Conservation (phyloP, 352 stramenopile species). For the Phytophthora tentaculata region DNA sequence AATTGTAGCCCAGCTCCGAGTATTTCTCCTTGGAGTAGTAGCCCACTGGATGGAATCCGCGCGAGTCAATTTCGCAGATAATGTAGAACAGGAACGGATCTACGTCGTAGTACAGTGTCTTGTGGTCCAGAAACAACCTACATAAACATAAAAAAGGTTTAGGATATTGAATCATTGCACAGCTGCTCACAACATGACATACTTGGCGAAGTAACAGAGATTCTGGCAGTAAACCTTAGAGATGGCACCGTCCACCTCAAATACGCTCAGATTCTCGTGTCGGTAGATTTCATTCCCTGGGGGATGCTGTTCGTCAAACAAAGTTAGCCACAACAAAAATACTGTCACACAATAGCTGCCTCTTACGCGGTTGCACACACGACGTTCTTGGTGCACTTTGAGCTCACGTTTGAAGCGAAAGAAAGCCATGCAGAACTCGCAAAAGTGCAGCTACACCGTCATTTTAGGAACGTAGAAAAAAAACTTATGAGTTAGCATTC, state of each 20-base stretch:
- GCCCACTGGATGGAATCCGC: conserved; percentile 94
- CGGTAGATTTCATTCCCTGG: conserved; percentile 94
- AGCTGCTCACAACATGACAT: conserved; percentile 19
- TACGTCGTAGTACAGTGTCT: conserved; percentile 99
- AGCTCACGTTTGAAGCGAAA: conserved; percentile 83
- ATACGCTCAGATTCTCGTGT: conserved; percentile 95
- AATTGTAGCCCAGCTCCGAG: conserved; percentile 98
- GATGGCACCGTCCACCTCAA: conserved; percentile 96
- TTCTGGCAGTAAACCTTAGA: conserved; percentile 99
- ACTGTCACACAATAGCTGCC: not conserved
- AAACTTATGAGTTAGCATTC: not conserved
- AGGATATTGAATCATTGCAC: not conserved
- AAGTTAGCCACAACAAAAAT: not conserved
- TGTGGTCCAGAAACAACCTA: conserved; percentile 98
- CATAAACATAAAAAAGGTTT: conserved; percentile 3
- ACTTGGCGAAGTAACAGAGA: conserved; percentile 98
- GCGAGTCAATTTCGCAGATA: conserved; percentile 94
- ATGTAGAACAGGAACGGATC: conserved; percentile 99
- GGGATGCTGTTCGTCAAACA: conserved; percentile 52
- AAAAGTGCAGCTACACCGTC: conserved; percentile 79
- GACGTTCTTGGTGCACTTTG: conserved; percentile 66
- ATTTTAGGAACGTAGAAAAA: not conserved
- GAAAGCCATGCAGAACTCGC: conserved; percentile 91
- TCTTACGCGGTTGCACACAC: conserved; percentile 67
- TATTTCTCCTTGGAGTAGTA: conserved; percentile 99